phyloP scores from a whole-genome alignment of 805 yeast genomes.

The Blastobotrys muscicola region DNA sequence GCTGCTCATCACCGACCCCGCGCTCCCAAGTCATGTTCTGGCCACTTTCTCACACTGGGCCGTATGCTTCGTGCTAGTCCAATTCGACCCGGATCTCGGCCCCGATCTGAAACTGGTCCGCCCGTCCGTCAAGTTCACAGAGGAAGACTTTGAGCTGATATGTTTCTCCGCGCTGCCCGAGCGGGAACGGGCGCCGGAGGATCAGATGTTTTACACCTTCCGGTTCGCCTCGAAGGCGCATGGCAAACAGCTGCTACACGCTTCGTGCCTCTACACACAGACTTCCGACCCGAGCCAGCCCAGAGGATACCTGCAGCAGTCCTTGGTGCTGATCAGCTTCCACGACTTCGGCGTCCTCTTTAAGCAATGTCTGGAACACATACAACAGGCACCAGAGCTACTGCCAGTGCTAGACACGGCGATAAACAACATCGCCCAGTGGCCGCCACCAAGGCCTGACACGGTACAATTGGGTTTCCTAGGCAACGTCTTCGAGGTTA shows the following conservation, averaged over 20 bases:
- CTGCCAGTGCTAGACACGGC: slow-evolving; percentile 15
- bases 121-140: slow-evolving; percentile 19
- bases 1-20: slow-evolving; percentile 11
- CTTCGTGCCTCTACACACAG: slow-evolving; percentile 17
- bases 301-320: slow-evolving; percentile 21
- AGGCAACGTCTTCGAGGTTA: slow-evolving; percentile 8
- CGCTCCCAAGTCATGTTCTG: slow-evolving; percentile 6
- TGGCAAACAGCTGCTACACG: slow-evolving; percentile 10
- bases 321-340: slow-evolving; percentile 17
- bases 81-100: slow-evolving; percentile 21
- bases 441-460: slow-evolving; percentile 16
- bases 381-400: slow-evolving; percentile 7
- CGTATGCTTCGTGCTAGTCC: slow-evolving; percentile 18
- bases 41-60: slow-evolving; percentile 1
- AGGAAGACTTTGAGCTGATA: slow-evolving; percentile 19
- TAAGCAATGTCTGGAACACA: slow-evolving; percentile 11
- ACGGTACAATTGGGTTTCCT: slow-evolving; percentile 14
- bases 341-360: slow-evolving; percentile 16
- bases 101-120: slow-evolving; percentile 22
- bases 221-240: slow-evolving; percentile 7
- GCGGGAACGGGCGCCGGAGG: slow-evolving; percentile 6
- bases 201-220: slow-evolving; percentile 11
- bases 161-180: slow-evolving; percentile 23
- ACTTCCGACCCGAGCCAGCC: slow-evolving; percentile 8
- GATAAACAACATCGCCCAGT: slow-evolving; percentile 15